These are phyloP conservation scores for Stachybotrys chartarum DNA, from an alignment of 2,329 filamentous ascomycete genomes.

Conservation along the genomic window DNA sequence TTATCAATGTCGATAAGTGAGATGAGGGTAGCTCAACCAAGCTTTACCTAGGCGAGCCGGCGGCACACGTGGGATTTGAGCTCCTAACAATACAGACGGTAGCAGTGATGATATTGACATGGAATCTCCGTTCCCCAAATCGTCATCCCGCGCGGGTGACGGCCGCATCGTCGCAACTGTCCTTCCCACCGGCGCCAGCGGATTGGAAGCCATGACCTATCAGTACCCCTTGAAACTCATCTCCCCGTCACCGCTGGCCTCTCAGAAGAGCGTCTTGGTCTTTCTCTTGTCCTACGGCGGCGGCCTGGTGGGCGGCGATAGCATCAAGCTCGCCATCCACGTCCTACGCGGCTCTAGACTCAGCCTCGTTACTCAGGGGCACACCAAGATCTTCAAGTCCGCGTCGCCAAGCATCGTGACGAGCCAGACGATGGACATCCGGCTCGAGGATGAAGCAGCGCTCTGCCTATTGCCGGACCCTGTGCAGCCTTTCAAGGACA, in stretches of 20 bases:
- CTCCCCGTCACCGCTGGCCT: slow-evolving; percentile 61
- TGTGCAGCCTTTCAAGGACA: slow-evolving; percentile 81
- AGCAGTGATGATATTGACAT: slow-evolving; percentile 23
- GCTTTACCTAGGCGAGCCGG: background rate
- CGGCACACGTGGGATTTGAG: background rate
- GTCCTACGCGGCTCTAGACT: slow-evolving; percentile 61
- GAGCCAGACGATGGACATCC: slow-evolving; percentile 47
- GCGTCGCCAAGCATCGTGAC: slow-evolving; percentile 47
- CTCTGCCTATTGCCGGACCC: slow-evolving; percentile 79
- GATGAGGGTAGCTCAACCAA: background rate
- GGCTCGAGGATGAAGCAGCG: slow-evolving; percentile 41
- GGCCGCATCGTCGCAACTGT: slow-evolving; percentile 69
- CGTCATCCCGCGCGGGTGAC: slow-evolving; percentile 67
- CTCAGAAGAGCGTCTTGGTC: slow-evolving; percentile 64
- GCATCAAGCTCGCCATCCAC: slow-evolving; percentile 64
- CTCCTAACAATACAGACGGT: background rate
- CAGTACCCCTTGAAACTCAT: slow-evolving; percentile 95
- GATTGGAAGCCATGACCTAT: slow-evolving; percentile 70
- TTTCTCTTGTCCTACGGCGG: slow-evolving; percentile 94
- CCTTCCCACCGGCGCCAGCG: slow-evolving; percentile 64
- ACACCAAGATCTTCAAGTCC: slow-evolving; percentile 94
- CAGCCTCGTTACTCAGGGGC: slow-evolving; percentile 63
- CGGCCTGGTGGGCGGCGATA: slow-evolving; percentile 82
- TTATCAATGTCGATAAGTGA: too few species aligned
- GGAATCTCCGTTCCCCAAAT: slow-evolving; percentile 69